phyloP scores from a whole-genome alignment of 2,329 filamentous ascomycete species.

The Penicillium sp. region DNA sequence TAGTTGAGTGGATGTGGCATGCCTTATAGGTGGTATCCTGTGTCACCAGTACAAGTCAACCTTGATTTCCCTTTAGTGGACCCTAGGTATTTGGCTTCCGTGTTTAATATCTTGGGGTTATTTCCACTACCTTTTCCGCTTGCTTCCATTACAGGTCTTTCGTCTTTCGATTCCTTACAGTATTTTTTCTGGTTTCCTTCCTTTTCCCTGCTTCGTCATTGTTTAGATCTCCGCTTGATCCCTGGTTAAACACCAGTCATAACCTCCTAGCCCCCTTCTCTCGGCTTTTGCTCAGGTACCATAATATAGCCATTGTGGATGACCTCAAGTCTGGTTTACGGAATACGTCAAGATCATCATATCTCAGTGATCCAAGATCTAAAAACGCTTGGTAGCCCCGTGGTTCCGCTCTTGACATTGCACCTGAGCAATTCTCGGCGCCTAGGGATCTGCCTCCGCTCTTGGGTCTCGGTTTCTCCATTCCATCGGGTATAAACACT shows the following conservation, averaged over 20 bases:
- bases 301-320: conserved; percentile 11
- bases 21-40: neutral
- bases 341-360: conserved; percentile 23
- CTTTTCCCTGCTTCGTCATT: conserved; percentile 9
- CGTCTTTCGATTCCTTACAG: neutral
- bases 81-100: conserved; percentile 14
- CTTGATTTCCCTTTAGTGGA: conserved; percentile 17
- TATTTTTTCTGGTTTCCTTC: neutral
- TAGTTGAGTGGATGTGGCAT: neutral
- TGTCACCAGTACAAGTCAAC: conserved; percentile 1
- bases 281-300: conserved; percentile 13
- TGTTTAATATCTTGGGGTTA: conserved; percentile 25
- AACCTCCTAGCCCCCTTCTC: conserved; percentile 1
- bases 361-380: conserved; percentile 15
- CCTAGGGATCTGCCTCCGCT: neutral
- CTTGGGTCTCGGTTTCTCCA: neutral
- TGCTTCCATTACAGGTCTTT: conserved; percentile 11
- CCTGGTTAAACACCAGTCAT: neutral
- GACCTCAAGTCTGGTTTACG: conserved; percentile 7
- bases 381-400: conserved; percentile 4
- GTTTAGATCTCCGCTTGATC: conserved; percentile 18
- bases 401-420: conserved; percentile 7
- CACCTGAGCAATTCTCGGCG: conserved; percentile 6
- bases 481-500: neutral
- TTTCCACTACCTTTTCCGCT: conserved; percentile 25